A percentile compares a stretch with the other conserved stretches of the same genome.
phyloP scores from a whole-genome alignment of 768 basidiomycete genomes.

The Pisolithus microcarpus region DNA sequence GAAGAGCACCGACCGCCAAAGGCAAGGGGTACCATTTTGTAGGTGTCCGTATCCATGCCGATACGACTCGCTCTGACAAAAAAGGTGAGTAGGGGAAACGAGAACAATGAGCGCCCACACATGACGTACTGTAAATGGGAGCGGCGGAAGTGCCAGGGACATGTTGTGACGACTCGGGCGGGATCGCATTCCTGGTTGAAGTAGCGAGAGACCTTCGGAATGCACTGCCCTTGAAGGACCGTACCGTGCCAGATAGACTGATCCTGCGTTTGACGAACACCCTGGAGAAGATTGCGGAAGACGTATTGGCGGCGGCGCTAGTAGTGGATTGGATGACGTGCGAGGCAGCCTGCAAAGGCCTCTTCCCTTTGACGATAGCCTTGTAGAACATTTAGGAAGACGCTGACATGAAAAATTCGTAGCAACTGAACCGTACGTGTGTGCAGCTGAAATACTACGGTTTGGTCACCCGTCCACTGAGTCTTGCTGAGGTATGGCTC shows the following conservation, averaged over 20 bases:
- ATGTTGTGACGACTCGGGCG: conserved; percentile 41
- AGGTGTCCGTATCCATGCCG: conserved; percentile 80
- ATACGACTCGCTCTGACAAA: conserved; percentile 50
- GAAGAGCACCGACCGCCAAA: conserved; percentile 78
- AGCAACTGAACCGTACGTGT: conserved; percentile 4
- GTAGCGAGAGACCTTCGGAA: conserved; percentile 16
- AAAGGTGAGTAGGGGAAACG: conserved; percentile 1
- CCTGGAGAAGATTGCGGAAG: conserved; percentile 25
- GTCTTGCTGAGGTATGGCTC: background rate
- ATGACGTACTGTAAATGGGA: conserved; percentile 42
- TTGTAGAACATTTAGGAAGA: conserved; percentile 25
- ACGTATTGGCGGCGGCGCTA: conserved; percentile 23
- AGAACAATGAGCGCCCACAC: background rate
- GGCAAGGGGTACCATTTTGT: conserved; percentile 96
- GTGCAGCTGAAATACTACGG: background rate
- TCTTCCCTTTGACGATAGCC: conserved; percentile 37
- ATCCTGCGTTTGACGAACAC: conserved; percentile 28
- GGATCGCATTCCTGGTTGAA: conserved; percentile 17
- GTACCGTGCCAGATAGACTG: conserved; percentile 26
- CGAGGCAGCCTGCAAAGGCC: conserved; percentile 52
- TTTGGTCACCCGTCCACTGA: too few relatives aligned
- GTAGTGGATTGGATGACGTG: conserved; percentile 24
- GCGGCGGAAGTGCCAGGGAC: conserved; percentile 30
- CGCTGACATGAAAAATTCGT: conserved; percentile 11
- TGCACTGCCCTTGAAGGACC: conserved; percentile 19